Base-by-base conservation (phyloP, 306 rosid species). In the Dalbergia cochinchinensis region DNA sequence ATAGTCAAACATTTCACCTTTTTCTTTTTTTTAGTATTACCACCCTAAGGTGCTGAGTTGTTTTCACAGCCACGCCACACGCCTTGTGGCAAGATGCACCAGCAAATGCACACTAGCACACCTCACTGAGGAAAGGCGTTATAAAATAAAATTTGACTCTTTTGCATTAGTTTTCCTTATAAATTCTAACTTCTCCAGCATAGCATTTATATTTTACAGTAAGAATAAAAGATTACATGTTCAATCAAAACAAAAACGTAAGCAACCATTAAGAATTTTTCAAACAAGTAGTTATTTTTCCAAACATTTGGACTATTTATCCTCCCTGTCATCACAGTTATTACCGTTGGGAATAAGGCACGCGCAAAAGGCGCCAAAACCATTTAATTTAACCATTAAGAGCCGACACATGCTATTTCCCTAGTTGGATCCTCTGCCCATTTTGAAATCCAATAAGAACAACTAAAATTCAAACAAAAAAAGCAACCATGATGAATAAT, bases 401-500 rank as follows among this genome's bases (percentile, higher is more conserved):
- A 44, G 2, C 11, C 50, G 1, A 53, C 22, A 53, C 72, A 54
- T 16, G 61, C 68, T 65, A 45, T 19, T 59, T 61, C 58, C 35
- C 67, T 53, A 42, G 53, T 31, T 42, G 16, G 42, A 60, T 60
- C 59, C 48, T 53, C 48, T 26, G 19, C 65, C 62, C 51, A 76
- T 11, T 20, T 65, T 54, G 39, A 54, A 65, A 10, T 48, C 33
- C 34, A 45, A 44, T 14, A 54, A 20, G 50, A 15, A 11, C 15
- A 44, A 39, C 22, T 20, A 55, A 67, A 22, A 66, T 22, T 74
- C 37, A 42, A 72, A 71, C 51, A 65, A 42, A 72, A 71, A 45
- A 65, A 57, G 41, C 53, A 75, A 60, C 74, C 51, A 33, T 44
- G 15, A 70, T 31, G 72, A 71, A 78, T 50, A 73, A 86, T 51